phyloP scores from a whole-genome alignment of 202 grass and related monocot species.

The Sporobolus alterniflorus region DNA sequence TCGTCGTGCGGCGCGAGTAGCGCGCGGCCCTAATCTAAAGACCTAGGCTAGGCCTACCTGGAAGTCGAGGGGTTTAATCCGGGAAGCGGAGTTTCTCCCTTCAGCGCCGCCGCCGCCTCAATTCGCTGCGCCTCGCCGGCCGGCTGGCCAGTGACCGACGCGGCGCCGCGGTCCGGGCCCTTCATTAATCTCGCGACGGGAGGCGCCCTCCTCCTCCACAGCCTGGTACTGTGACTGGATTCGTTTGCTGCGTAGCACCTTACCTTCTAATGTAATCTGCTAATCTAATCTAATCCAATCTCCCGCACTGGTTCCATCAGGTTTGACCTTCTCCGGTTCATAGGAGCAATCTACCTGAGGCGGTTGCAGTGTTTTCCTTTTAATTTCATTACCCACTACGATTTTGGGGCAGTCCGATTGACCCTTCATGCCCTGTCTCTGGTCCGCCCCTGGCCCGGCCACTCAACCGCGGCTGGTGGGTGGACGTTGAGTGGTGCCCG shows the following conservation, averaged over 20 bases:
- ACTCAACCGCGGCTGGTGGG: constrained; percentile 40
- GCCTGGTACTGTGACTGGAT: neutral
- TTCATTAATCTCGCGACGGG: neutral
- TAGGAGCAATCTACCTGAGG: neutral
- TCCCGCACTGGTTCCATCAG: neutral
- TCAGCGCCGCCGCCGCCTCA: constrained; percentile 22
- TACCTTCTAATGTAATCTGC: constrained; percentile 12
- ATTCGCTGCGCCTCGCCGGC: constrained; percentile 22
- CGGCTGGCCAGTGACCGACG: neutral
- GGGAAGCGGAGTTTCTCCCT: neutral
- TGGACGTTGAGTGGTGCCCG: constrained; percentile 56
- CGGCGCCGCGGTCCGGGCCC: neutral
- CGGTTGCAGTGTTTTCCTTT: neutral
- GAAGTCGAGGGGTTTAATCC: constrained; percentile 25
- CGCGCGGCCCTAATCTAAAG: constrained; percentile 24
- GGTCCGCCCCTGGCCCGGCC: constrained; percentile 34
- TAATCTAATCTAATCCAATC: constrained; percentile 13
- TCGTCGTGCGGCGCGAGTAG: neutral
- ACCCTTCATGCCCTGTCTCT: constrained; percentile 8
- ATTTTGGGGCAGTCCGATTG: neutral
- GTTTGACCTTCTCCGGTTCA: neutral
- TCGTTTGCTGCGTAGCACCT: neutral
- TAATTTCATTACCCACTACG: too few species aligned
- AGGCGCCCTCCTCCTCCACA: neutral
- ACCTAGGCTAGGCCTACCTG: constrained; percentile 27